Base-by-base conservation (phyloP, 225 moss, liverwort and hornwort species). In the Pseudisothecium myosuroides region DNA sequence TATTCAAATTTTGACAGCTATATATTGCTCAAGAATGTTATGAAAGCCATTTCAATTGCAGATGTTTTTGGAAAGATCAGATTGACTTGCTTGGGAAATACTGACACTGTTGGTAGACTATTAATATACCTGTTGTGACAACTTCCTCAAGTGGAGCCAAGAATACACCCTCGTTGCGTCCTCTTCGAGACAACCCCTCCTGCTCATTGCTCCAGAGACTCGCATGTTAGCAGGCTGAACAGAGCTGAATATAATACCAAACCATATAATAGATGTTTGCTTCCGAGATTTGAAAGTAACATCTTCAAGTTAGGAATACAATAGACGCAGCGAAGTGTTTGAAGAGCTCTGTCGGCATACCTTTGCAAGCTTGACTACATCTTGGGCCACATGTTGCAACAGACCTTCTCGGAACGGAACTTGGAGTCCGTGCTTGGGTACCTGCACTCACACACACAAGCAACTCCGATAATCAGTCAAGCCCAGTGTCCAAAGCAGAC, bases 371-470 rank as follows among this genome's bases (percentile, higher is more conserved):
- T 95, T 91, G 77, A 94, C 87, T 56, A 98, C 91, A 89, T 97
- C 97, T 88, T 97, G 97, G 19, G 95, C 93, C 23, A 96, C 94
- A 85, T 97, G 94, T 80, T 96, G 93, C 89, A 97, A 65, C 49
- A 95, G 91, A 43, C 98, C 96, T n/a, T 95, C 96, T 73, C 96
- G 93, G 89, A 98, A 97, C 17, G 96, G 96, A 78, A 91, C 94
- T 72, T 94, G 90, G 76, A 98, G 94, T 65, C 96, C 98, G 60
- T 93, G 90, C 87, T 95, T 94, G 37, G 97, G 96, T 17, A 91
- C 95, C 98, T 96, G 63, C 75, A 32, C 49, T 52, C 76, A 58
- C 80, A 39, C 56, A 58, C 89, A 45, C 52, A 83, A 66, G 8
- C 18, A 50, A 66, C 66, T 18, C 32, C 76, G 52, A 24, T 58